Percentiles rank a stretch among this genome's conserved stretches.
These are phyloP conservation scores for Fusarium longipes DNA, from an alignment of 2,329 filamentous ascomycete species.

Conservation along the genomic window DNA sequence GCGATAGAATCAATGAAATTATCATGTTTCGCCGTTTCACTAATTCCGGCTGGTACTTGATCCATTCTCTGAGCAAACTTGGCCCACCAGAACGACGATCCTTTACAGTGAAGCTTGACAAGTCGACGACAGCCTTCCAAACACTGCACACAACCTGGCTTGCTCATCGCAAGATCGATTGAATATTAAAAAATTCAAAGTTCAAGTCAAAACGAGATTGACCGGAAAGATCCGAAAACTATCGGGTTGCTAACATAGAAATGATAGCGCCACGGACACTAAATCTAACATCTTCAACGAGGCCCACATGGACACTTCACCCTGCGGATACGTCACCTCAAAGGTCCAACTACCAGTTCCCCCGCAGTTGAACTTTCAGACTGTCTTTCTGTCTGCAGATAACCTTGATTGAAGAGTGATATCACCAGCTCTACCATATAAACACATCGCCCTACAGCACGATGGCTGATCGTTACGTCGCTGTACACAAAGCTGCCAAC, in stretches of 20 bases:
- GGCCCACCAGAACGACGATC: too few relatives aligned
- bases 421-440: neutral
- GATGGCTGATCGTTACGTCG: conserved; percentile 15
- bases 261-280: neutral
- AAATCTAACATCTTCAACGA: neutral
- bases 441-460: rapidly evolving
- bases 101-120: too few relatives aligned
- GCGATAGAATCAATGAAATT: too few relatives aligned
- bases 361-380: neutral
- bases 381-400: rapidly evolving
- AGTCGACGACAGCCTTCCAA: too few relatives aligned
- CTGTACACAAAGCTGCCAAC: conserved; percentile 1
- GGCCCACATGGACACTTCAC: neutral
- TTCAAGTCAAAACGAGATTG: too few relatives aligned
- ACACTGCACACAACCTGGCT: too few relatives aligned
- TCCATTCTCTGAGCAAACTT: too few relatives aligned
- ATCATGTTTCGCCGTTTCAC: too few relatives aligned
- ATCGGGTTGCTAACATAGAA: neutral
- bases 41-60: too few relatives aligned
- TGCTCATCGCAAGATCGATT: too few relatives aligned
- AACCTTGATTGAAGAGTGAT: too few relatives aligned
- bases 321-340: neutral
- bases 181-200: too few relatives aligned
- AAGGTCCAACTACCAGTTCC: neutral
- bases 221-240: neutral